Conservation (phyloP, 768 basidiomycete species). For the Amylocystis lapponica region DNA sequence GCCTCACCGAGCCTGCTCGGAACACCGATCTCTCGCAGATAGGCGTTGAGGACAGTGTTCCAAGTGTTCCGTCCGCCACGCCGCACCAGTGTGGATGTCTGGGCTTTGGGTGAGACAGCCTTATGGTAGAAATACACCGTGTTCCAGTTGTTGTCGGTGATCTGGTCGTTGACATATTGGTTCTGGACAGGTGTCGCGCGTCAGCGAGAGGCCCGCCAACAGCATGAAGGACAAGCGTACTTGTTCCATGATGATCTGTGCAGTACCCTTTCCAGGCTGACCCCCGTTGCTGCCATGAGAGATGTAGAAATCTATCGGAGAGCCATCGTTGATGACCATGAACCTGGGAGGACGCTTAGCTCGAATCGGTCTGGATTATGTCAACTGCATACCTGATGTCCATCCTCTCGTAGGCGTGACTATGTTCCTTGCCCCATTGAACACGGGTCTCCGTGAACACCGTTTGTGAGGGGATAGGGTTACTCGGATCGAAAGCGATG, state of each 20-base stretch:
- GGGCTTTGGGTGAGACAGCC: no score
- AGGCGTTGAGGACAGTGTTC: no score
- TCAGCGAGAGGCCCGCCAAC: background rate
- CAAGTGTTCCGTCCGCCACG: no score
- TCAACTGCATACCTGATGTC: no score
- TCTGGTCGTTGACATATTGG: background rate
- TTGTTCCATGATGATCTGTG: background rate
- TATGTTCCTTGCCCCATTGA: background rate
- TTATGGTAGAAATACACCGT: background rate
- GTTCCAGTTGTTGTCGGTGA: background rate
- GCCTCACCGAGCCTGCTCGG: no score
- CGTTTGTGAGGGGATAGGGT: background rate
- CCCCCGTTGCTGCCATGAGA: background rate
- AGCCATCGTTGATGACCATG: background rate
- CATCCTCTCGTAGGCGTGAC: background rate
- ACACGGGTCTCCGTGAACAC: background rate
- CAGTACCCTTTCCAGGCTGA: background rate
- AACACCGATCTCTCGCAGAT: no score
- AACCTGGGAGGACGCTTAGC: no score
- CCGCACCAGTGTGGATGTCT: no score
- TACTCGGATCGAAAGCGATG: background rate
- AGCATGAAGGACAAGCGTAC: background rate
- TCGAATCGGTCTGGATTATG: no score
- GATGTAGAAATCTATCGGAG: slow-evolving; percentile 5
- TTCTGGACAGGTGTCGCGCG: background rate